Conservation (phyloP, 2,329 filamentous ascomycete genomes). For the Pseudogymnoascus sp. region DNA sequence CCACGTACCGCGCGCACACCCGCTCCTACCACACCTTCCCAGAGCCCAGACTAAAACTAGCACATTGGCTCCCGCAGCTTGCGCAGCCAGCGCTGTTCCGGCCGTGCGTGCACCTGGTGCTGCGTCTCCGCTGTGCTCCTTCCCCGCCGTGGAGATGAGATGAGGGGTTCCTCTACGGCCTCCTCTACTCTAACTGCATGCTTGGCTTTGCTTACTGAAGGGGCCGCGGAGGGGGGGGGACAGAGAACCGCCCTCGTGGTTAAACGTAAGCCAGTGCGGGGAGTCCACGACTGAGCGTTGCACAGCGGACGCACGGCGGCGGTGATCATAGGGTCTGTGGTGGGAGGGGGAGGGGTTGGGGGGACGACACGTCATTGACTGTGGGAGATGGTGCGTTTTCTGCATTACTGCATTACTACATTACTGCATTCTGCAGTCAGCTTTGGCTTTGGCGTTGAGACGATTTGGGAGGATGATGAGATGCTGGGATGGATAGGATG, state of each 20-base stretch:
- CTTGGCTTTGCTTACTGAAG: neutral
- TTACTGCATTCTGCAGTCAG: slow-evolving; percentile 2
- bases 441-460: neutral
- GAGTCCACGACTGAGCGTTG: neutral
- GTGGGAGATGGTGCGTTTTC: neutral
- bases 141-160: neutral
- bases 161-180: neutral
- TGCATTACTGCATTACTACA: neutral
- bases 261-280: neutral
- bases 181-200: neutral
- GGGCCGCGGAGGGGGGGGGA: neutral
- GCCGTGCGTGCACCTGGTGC: no score
- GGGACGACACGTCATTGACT: neutral
- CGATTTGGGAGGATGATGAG: no score
- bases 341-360: neutral
- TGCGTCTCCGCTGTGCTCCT: neutral
- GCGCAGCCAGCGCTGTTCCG: neutral
- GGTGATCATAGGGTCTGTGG: neutral
- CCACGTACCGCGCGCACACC: neutral
- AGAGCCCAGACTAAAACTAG: neutral
- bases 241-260: neutral
- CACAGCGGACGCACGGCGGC: neutral
- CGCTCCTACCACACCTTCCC: neutral
- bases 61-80: neutral
- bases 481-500: neutral